These are phyloP conservation scores for Eutrema japonicum DNA, from an alignment of 345 rosid genomes.

Conservation along the genomic window DNA sequence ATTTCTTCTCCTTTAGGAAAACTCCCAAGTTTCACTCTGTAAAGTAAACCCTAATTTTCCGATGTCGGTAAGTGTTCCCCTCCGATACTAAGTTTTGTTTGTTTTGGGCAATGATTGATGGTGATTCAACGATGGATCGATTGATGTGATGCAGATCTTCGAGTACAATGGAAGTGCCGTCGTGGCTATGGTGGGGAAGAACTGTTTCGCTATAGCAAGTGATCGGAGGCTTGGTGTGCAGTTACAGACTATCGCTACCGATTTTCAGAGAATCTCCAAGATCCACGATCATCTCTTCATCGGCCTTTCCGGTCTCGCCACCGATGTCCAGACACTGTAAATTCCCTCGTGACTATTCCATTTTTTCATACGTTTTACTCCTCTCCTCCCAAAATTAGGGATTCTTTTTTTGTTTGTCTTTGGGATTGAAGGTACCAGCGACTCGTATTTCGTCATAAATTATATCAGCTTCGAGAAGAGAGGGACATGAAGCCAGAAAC, in stretches of 20 bases:
- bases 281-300: conserved; percentile 80
- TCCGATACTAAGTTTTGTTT: conserved; percentile 16
- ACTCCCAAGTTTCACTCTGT: conserved; percentile 16
- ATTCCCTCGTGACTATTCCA: not conserved
- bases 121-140: not conserved
- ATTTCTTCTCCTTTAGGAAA: conserved; percentile 39
- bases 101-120: not conserved
- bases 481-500: conserved; percentile 99
- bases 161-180: conserved; percentile 98
- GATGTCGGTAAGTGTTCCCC: conserved; percentile 58
- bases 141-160: conserved; percentile 62
- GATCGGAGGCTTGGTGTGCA: conserved; percentile 91
- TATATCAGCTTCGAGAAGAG: conserved; percentile 90
- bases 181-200: conserved; percentile 96
- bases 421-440: conserved; percentile 73
- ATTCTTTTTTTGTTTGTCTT: conserved; percentile 21
- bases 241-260: conserved; percentile 90
- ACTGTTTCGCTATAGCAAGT: conserved; percentile 97
- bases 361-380: not conserved
- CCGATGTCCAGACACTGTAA: conserved; percentile 90
- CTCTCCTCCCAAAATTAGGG: not conserved
- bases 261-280: conserved; percentile 77
- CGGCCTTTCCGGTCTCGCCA: conserved; percentile 92
- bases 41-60: conserved; percentile 29
- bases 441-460: conserved; percentile 83